These are phyloP conservation scores for Pterocarpus macrocarpus DNA, from an alignment of 306 rosid genomes.

Conservation along the genomic window DNA sequence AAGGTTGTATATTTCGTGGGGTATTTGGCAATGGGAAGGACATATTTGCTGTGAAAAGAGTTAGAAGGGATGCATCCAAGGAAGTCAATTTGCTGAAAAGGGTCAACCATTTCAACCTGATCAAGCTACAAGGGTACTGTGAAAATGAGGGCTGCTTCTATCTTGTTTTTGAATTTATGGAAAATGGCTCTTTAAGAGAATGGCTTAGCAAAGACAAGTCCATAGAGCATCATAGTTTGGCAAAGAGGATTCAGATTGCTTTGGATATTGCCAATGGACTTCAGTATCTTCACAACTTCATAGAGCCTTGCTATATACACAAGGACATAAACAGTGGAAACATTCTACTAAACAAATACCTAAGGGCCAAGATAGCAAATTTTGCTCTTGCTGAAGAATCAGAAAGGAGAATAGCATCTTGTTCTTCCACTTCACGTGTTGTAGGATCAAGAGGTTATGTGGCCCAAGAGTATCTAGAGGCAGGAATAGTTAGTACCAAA, in stretches of 20 bases:
- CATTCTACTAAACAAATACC: slow-evolving; percentile 59
- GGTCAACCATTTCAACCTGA: slow-evolving; percentile 75
- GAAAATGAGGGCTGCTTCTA: slow-evolving; percentile 47
- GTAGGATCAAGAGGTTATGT: slow-evolving; percentile 47
- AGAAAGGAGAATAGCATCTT: slow-evolving; percentile 18
- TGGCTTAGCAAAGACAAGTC: slow-evolving; percentile 59
- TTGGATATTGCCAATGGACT: slow-evolving; percentile 80
- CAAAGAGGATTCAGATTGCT: slow-evolving; percentile 71
- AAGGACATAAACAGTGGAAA: slow-evolving; percentile 61
- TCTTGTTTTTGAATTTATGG: slow-evolving; percentile 75
- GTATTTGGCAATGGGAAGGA: slow-evolving; percentile 43
- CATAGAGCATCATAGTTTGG: slow-evolving; percentile 54
- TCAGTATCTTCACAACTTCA: slow-evolving; percentile 85
- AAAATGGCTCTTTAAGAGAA: slow-evolving; percentile 71
- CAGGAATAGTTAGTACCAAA: slow-evolving; percentile 57
- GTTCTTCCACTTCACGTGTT: slow-evolving; percentile 30
- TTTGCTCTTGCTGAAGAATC: slow-evolving; percentile 63
- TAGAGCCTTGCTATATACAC: slow-evolving; percentile 72
- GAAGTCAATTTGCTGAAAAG: slow-evolving; percentile 69
- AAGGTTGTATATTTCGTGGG: slow-evolving; percentile 60
- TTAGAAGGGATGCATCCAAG: slow-evolving; percentile 52
- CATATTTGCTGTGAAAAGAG: slow-evolving; percentile 59
- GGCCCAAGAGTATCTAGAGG: slow-evolving; percentile 60
- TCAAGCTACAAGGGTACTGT: slow-evolving; percentile 71
- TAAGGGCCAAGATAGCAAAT: slow-evolving; percentile 73